Conservation (phyloP, 768 basidiomycete genomes). For the Tephrocybe rancida region DNA sequence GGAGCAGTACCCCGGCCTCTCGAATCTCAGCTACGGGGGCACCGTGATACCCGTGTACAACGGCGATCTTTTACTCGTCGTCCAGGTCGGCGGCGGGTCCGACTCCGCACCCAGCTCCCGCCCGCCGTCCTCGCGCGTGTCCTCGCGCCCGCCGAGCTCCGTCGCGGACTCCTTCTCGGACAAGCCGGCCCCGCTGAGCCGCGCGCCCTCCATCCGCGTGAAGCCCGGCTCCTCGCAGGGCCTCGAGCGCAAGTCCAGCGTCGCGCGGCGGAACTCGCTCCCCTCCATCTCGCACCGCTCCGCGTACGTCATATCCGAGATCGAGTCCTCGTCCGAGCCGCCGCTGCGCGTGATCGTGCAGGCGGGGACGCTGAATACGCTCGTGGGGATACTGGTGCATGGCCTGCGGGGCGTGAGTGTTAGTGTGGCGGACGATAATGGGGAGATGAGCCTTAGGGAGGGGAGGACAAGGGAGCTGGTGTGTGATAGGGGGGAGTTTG, state of each 20-base stretch:
- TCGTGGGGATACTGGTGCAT: constrained; percentile 77
- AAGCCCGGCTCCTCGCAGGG: constrained; percentile 69
- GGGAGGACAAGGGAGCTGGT: constrained; percentile 72
- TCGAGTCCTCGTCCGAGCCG: constrained; percentile 67
- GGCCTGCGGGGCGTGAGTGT: constrained; percentile 79
- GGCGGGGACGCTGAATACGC: constrained; percentile 73
- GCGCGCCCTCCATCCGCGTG: constrained; percentile 78
- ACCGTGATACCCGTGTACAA: constrained; percentile 75
- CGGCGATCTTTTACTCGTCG: constrained; percentile 73
- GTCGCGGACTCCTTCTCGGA: constrained; percentile 46
- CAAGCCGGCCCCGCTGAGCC: constrained; percentile 46
- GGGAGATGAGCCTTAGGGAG: constrained; percentile 78
- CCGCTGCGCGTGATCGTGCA: constrained; percentile 77
- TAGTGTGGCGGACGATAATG: constrained; percentile 84
- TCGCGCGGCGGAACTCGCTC: constrained; percentile 74
- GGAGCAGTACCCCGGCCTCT: constrained; percentile 33
- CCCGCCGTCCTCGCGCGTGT: constrained; percentile 60
- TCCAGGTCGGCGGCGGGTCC: constrained; percentile 54
- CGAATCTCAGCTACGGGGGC: constrained; percentile 55
- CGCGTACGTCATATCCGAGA: constrained; percentile 58
- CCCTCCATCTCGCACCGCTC: constrained; percentile 72
- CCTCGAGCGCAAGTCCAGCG: constrained; percentile 75
- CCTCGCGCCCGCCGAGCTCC: constrained; percentile 75
- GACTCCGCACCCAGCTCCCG: constrained; percentile 51
- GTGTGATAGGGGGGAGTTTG: constrained; percentile 75